phyloP scores from a whole-genome alignment of 805 yeast genomes.

The Teunomyces funiuensis region DNA sequence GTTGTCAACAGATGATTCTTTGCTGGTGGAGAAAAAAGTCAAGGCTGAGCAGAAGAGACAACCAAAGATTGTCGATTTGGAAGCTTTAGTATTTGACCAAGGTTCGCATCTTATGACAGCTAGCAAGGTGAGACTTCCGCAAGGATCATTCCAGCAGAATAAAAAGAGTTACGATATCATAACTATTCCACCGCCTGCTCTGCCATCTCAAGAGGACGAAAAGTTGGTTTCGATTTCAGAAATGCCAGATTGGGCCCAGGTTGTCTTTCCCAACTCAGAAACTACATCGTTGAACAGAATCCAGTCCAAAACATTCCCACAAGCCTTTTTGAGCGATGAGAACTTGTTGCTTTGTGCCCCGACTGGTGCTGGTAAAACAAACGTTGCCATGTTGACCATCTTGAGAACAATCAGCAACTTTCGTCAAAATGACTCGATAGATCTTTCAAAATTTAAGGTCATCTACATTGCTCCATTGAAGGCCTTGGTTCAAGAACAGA shows the following conservation, averaged over 20 bases:
- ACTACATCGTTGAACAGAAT: conserved; percentile 71
- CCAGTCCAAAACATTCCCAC: conserved; percentile 78
- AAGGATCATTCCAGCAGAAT: conserved; percentile 76
- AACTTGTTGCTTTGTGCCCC: conserved; percentile 92
- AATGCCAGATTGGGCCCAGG: conserved; percentile 81
- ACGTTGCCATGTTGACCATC: conserved; percentile 86
- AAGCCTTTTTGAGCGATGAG: conserved; percentile 69
- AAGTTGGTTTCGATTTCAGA: conserved; percentile 55
- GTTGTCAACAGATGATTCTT: conserved; percentile 8
- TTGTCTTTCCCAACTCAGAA: conserved; percentile 68
- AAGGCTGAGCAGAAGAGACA: conserved; percentile 19
- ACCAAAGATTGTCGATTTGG: conserved; percentile 64
- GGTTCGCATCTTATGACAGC: conserved; percentile 69
- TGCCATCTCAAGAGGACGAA: conserved; percentile 40
- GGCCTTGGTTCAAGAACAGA: conserved; percentile 95
- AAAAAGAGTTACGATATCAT: conserved; percentile 82
- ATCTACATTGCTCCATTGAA: conserved; percentile 92
- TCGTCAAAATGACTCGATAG: conserved; percentile 41
- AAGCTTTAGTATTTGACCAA: conserved; percentile 63
- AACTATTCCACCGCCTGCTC: conserved; percentile 82
- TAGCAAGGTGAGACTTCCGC: conserved; percentile 71
- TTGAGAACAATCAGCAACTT: conserved; percentile 59
- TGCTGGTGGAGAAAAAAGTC: conserved; percentile 12
- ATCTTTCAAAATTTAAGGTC: conserved; percentile 61
- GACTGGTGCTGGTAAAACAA: conserved; percentile 98